Percentiles rank a stretch among this genome's conserved stretches.
Evolutionary conservation across 1,284 basidiomycete genomes (phyloP).

Genomic region (Ganoderma boninense): DNA sequence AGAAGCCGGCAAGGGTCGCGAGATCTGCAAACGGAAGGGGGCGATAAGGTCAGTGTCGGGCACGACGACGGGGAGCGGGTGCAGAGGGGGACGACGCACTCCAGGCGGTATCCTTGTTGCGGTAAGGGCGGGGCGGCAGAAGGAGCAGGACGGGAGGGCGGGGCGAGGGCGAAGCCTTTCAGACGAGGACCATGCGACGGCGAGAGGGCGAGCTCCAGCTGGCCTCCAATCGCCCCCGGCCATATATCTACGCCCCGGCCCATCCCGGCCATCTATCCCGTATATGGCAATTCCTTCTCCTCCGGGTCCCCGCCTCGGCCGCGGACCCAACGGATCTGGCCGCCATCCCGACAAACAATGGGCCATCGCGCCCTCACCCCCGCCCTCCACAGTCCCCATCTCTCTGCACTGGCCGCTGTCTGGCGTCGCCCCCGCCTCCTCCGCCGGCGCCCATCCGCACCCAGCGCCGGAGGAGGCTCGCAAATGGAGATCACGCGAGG

Average conservation of each 20-base stretch:
- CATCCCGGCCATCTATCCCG: constrained; percentile 15
- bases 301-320: background rate
- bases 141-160: constrained; percentile 44
- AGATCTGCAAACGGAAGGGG: constrained; percentile 61
- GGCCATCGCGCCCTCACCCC: background rate
- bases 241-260: constrained; percentile 28
- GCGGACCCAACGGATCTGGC: background rate
- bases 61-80: constrained; percentile 12
- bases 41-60: constrained; percentile 24
- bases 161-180: constrained; percentile 34
- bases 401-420: background rate
- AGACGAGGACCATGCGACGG: constrained; percentile 40
- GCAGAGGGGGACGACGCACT: too few relatives aligned
- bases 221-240: background rate
- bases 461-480: background rate
- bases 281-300: constrained; percentile 4
- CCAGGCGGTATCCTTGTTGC: constrained; percentile 85
- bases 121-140: constrained; percentile 58
- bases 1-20: constrained; percentile 95
- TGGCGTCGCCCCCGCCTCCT: background rate
- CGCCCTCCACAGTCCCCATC: background rate
- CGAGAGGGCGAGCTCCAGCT: constrained; percentile 27
- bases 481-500: background rate
- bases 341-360: background rate
- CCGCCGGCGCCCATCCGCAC: background rate